Conservation (phyloP, 2,329 filamentous ascomycete genomes). For the Zasmidium cellare region DNA sequence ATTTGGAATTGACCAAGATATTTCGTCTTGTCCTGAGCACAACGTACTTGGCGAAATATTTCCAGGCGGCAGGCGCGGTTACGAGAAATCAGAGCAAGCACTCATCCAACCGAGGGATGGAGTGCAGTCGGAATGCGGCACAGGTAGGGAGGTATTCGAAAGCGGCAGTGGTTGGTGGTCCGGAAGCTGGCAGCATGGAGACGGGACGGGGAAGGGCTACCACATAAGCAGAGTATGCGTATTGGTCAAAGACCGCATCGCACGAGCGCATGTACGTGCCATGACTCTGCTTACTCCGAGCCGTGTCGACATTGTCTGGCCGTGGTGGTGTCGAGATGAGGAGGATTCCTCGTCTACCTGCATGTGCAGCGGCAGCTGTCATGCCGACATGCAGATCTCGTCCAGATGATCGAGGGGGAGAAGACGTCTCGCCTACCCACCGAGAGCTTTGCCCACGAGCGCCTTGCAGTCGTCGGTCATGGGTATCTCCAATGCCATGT, state of each 20-base stretch:
- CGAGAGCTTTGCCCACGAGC: constrained; percentile 65
- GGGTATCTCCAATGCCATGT: constrained; percentile 65
- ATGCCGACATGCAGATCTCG: neutral
- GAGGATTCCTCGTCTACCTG: constrained; percentile 1
- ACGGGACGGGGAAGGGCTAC: neutral
- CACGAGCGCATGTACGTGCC: constrained; percentile 5
- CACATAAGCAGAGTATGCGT: neutral
- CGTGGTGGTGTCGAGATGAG: neutral
- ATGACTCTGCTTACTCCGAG: constrained; percentile 5
- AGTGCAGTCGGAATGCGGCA: neutral
- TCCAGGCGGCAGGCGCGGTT: neutral
- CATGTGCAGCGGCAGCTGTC: constrained; percentile 5
- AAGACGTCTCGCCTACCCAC: neutral
- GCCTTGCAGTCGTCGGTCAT: constrained; percentile 63
- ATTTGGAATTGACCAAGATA: too few relatives aligned
- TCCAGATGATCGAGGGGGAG: neutral
- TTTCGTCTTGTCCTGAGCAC: too few relatives aligned
- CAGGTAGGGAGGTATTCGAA: neutral
- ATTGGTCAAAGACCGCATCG: neutral
- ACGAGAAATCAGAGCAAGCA: neutral
- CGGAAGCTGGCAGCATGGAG: neutral
- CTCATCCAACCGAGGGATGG: neutral
- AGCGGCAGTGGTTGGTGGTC: too few relatives aligned
- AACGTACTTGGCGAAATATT: neutral
- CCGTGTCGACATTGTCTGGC: too few relatives aligned